phyloP scores from a whole-genome alignment of 495 filamentous ascomycete genomes.

The Lentithecium fluviatile region DNA sequence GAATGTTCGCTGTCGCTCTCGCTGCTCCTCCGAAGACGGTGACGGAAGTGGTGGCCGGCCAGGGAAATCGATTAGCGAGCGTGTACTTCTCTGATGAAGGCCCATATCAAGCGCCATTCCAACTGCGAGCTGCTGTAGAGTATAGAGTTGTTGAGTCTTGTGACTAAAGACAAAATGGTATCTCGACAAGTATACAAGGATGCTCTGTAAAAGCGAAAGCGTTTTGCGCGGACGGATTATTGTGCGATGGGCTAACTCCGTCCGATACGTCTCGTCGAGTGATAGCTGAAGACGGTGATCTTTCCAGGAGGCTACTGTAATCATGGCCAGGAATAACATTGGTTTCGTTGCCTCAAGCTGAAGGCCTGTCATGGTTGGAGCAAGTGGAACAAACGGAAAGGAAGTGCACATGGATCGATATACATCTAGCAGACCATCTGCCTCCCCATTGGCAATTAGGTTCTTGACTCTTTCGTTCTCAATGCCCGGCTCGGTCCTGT shows the following conservation, averaged over 20 bases:
- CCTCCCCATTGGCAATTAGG: slow-evolving; percentile 10
- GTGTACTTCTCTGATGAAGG: slow-evolving; percentile 13
- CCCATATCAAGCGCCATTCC: slow-evolving; percentile 23
- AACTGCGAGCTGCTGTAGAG: slow-evolving; percentile 21
- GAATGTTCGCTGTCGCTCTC: slow-evolving; percentile 36
- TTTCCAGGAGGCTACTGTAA: slow-evolving; percentile 24
- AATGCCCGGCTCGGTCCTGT: slow-evolving; percentile 6
- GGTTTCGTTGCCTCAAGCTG: slow-evolving; percentile 13
- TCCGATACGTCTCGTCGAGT: slow-evolving; percentile 21
- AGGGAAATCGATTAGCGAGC: not conserved
- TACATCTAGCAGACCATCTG: slow-evolving; percentile 13
- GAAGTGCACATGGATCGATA: slow-evolving; percentile 22
- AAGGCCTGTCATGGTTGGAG: not conserved
- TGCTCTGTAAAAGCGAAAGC: slow-evolving; percentile 27
- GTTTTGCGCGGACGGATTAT: slow-evolving; percentile 25
- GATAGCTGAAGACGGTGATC: slow-evolving; percentile 12
- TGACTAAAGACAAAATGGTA: slow-evolving; percentile 32
- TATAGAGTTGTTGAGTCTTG: slow-evolving; percentile 25
- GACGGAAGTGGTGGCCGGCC: slow-evolving; percentile 1
- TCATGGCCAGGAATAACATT: slow-evolving; percentile 25
- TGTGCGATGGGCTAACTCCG: slow-evolving; percentile 21
- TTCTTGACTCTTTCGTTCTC: slow-evolving; percentile 2
- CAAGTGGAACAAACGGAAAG: slow-evolving; percentile 23
- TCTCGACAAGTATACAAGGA: slow-evolving; percentile 28
- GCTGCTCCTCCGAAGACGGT: slow-evolving; percentile 15